A percentile compares a stretch with the other conserved stretches of the same genome.
phyloP scores from a whole-genome alignment of 768 basidiomycete genomes.

The Collybiopsis confluens region DNA sequence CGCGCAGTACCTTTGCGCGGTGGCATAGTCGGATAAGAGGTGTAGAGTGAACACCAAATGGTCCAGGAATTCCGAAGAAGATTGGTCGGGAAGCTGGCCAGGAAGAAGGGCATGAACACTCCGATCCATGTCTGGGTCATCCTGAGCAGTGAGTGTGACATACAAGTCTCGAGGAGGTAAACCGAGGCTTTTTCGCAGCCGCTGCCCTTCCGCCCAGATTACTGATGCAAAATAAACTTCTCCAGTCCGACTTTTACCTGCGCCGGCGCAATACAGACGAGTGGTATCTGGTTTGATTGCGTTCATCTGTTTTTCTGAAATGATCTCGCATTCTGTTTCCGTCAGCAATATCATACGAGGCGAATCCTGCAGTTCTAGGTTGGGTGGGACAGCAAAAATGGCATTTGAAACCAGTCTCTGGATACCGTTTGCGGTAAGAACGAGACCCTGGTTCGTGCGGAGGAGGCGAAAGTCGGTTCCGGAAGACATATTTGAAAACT shows the following conservation, averaged over 20 bases:
- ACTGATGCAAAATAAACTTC: slow-evolving; percentile 44
- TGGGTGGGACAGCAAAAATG: background rate
- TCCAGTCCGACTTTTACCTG: slow-evolving; percentile 30
- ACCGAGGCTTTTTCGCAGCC: slow-evolving; percentile 42
- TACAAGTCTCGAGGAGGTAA: slow-evolving; percentile 53
- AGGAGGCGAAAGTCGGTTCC: too few relatives aligned
- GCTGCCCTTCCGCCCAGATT: slow-evolving; percentile 53
- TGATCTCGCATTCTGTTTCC: slow-evolving; percentile 23
- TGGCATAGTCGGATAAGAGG: slow-evolving; percentile 27
- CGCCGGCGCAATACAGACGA: slow-evolving; percentile 32
- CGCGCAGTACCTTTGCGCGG: slow-evolving; percentile 29
- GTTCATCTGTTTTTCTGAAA: slow-evolving; percentile 12
- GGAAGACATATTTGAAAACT: too few relatives aligned
- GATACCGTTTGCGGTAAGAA: background rate
- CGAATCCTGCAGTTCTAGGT: slow-evolving; percentile 5
- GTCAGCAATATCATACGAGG: slow-evolving; percentile 39
- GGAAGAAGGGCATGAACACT: slow-evolving; percentile 41
- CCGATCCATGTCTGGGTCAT: slow-evolving; percentile 44
- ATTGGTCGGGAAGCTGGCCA: slow-evolving; percentile 24
- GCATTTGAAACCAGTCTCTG: background rate
- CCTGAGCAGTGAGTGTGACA: slow-evolving; percentile 40
- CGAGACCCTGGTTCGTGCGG: background rate
- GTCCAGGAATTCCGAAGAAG: slow-evolving; percentile 34
- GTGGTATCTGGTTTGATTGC: slow-evolving; percentile 9
- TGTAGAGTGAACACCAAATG: slow-evolving; percentile 45